These are phyloP conservation scores for Cinnamomum micranthum DNA, from an alignment of 164 flowering plant genomes.

Conservation along the genomic window DNA sequence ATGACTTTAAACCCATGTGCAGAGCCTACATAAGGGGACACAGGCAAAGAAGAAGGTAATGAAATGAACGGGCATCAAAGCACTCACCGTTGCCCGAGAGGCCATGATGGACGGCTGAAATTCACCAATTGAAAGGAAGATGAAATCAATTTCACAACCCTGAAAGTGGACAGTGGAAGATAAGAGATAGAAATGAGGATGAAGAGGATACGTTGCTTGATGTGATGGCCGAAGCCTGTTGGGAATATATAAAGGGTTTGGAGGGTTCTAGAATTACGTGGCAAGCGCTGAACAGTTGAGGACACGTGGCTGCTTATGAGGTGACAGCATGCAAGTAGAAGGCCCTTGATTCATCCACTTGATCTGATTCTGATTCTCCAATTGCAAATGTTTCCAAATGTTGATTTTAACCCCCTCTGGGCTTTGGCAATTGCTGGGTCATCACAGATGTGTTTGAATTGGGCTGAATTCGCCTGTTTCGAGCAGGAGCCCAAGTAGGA, in stretches of 20 bases:
- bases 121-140: not conserved
- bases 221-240: not conserved
- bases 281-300: not conserved
- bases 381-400: not conserved
- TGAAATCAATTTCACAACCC: no score
- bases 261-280: not conserved
- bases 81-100: not conserved
- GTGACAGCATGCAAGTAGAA: not conserved
- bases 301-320: not conserved
- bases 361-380: not conserved
- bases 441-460: not conserved
- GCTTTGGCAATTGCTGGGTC: no score
- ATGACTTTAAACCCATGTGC: no score
- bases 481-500: not conserved
- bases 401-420: not conserved
- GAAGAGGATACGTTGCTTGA: not conserved
- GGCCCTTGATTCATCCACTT: not conserved
- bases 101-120: constrained; percentile 2
- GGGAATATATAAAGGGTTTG: not conserved
- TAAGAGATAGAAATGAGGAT: not conserved
- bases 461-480: not conserved
- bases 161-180: not conserved
- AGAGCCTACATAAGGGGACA: no score
- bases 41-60: not conserved
- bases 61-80: not conserved